Percentiles rank a stretch among this genome's conserved stretches.
phyloP scores from a whole-genome alignment of 345 rosid species.

The Carallia pectinifolia region DNA sequence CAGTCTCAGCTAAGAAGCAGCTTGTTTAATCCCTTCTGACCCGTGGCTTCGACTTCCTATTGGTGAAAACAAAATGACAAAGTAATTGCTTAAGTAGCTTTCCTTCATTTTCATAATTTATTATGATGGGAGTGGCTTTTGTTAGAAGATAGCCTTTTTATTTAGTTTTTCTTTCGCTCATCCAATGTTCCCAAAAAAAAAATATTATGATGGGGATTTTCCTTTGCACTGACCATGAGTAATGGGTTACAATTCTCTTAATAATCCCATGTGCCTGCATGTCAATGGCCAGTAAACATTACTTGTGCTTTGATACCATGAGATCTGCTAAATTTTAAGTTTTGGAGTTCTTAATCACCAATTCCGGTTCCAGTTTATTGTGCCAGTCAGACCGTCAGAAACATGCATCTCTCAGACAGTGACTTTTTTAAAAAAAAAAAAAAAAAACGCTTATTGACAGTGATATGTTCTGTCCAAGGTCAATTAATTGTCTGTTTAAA shows the following conservation, averaged over 20 bases:
- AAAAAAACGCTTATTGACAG: no score
- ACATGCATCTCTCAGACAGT: conserved; percentile 4
- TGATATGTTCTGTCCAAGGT: neutral
- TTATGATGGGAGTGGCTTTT: no score
- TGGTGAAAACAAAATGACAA: conserved; percentile 13
- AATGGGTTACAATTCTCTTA: conserved; percentile 30
- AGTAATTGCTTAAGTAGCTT: conserved; percentile 13
- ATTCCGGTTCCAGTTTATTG: conserved; percentile 3
- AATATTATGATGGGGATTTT: neutral
- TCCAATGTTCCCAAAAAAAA: no score
- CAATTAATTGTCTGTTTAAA: no score
- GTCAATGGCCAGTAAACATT: conserved; percentile 3
- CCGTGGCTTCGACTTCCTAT: conserved; percentile 7
- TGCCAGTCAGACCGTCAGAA: neutral
- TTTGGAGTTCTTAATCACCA: neutral
- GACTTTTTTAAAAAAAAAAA: no score
- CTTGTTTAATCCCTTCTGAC: neutral
- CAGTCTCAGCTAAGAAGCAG: conserved; percentile 10
- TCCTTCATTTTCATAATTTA: neutral
- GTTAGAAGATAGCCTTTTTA: no score
- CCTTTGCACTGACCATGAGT: conserved; percentile 17
- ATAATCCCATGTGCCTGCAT: conserved; percentile 22
- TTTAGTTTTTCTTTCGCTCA: no score
- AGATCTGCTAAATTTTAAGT: conserved; percentile 16
- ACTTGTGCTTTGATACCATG: neutral